Percentiles rank a stretch among this genome's conserved stretches.
Conservation (phyloP, 2,329 filamentous ascomycete species). For the Magnaporthales sp. region DNA sequence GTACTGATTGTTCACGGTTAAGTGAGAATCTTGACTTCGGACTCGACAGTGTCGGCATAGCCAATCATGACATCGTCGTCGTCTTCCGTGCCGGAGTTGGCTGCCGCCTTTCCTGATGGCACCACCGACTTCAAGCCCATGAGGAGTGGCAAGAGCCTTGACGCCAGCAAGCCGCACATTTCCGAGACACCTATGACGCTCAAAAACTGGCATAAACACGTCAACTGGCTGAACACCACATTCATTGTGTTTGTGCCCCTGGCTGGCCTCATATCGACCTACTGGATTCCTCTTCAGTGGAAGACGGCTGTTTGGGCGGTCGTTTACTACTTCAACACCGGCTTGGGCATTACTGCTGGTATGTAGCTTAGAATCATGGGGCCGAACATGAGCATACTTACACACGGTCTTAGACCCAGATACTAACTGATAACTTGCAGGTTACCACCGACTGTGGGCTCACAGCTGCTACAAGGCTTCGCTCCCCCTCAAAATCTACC, state of each 20-base stretch:
- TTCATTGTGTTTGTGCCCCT: constrained; percentile 74
- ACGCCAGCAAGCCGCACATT: constrained; percentile 70
- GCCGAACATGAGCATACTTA: not conserved
- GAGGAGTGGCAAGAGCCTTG: constrained; percentile 34
- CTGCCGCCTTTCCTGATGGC: constrained; percentile 37
- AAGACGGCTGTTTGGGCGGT: constrained; percentile 69
- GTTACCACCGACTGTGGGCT: constrained; percentile 79
- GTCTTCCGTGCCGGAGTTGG: constrained; percentile 31
- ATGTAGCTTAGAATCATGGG: constrained; percentile 20
- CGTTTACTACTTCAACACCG: constrained; percentile 75
- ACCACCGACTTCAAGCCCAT: constrained; percentile 47
- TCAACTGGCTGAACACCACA: constrained; percentile 86
- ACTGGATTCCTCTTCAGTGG: constrained; percentile 67
- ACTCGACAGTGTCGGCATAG: not conserved
- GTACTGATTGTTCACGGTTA: not conserved
- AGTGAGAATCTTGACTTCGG: not conserved
- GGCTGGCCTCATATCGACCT: constrained; percentile 61
- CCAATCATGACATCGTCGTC: constrained; percentile 24
- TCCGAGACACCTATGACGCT: constrained; percentile 72
- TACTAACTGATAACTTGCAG: constrained; percentile 19
- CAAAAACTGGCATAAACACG: constrained; percentile 82
- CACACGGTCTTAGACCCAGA: not conserved
- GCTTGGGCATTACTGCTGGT: constrained; percentile 73
- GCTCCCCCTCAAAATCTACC: constrained; percentile 69
- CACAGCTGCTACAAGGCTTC: constrained; percentile 76